Conservation (phyloP, 805 yeast species). For the Spathaspora girioi region DNA sequence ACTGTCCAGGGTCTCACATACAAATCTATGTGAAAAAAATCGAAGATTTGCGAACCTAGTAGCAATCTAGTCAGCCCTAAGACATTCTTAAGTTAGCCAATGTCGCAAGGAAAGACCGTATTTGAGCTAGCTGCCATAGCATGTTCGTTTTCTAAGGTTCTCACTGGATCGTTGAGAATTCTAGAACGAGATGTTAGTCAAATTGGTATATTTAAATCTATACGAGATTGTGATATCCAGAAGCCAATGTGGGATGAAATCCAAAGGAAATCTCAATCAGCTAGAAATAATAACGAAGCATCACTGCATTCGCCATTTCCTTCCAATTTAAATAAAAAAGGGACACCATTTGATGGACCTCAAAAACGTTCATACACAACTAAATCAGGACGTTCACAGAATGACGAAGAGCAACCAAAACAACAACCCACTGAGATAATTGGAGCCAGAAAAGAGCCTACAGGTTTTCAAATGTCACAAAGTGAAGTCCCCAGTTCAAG, state of each 20-base stretch:
- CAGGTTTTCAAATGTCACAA: constrained; percentile 48
- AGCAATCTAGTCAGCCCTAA: neutral
- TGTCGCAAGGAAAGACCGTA: constrained; percentile 10
- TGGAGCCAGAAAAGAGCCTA: constrained; percentile 10
- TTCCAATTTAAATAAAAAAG: neutral
- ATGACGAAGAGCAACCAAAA: neutral
- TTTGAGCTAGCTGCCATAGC: constrained; percentile 24
- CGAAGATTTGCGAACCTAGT: neutral
- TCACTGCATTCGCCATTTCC: neutral
- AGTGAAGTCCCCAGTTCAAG: constrained; percentile 85
- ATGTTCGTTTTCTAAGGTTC: constrained; percentile 18
- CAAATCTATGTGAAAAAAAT: neutral
- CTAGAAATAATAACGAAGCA: constrained; percentile 2
- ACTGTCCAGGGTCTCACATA: too few species aligned
- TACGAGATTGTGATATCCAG: constrained; percentile 15
- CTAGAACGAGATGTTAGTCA: constrained; percentile 14
- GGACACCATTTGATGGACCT: neutral
- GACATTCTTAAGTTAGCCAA: neutral
- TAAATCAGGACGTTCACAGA: constrained; percentile 1
- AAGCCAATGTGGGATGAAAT: constrained; percentile 22
- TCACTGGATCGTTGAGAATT: constrained; percentile 13
- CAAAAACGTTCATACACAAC: constrained; percentile 8
- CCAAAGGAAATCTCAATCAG: constrained; percentile 7
- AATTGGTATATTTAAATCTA: constrained; percentile 7
- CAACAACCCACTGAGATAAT: neutral